phyloP scores from a whole-genome alignment of 2,329 filamentous ascomycete species.

The Sarocladiaceae sp. region DNA sequence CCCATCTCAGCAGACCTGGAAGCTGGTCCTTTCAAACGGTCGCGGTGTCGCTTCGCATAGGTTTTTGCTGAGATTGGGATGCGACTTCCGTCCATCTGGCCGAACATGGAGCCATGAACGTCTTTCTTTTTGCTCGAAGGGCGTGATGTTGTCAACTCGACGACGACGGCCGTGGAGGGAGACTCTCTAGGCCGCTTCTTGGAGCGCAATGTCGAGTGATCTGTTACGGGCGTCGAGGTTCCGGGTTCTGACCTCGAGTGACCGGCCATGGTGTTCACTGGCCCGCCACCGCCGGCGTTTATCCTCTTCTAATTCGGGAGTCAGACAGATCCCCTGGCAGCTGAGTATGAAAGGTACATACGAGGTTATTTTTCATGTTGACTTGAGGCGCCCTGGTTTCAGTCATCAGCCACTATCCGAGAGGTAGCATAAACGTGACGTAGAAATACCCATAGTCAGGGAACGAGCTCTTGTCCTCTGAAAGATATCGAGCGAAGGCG shows the following conservation, averaged over 20 bases:
- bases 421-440: neutral
- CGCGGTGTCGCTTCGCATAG: no score
- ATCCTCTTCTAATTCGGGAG: constrained; percentile 6
- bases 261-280: constrained; percentile 9
- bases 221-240: neutral
- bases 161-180: neutral
- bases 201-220: neutral
- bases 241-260: neutral
- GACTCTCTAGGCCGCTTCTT: neutral
- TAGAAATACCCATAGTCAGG: constrained; percentile 34
- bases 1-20: no score
- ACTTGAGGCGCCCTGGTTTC: constrained; percentile 12
- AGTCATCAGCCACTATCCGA: neutral
- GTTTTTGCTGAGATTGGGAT: no score
- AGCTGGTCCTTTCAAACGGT: no score
- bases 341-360: neutral
- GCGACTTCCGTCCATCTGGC: no score
- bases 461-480: constrained; percentile 28
- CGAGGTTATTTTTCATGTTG: constrained; percentile 10
- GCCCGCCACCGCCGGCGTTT: neutral
- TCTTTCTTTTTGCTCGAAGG: no score
- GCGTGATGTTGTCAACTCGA: no score
- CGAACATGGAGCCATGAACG: no score
- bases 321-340: neutral
- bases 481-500: constrained; percentile 28